Evolutionary conservation across 768 basidiomycete species (phyloP), one percentile per base, ranked within the genome.

Genomic region (Antrodiella citrinella): DNA sequence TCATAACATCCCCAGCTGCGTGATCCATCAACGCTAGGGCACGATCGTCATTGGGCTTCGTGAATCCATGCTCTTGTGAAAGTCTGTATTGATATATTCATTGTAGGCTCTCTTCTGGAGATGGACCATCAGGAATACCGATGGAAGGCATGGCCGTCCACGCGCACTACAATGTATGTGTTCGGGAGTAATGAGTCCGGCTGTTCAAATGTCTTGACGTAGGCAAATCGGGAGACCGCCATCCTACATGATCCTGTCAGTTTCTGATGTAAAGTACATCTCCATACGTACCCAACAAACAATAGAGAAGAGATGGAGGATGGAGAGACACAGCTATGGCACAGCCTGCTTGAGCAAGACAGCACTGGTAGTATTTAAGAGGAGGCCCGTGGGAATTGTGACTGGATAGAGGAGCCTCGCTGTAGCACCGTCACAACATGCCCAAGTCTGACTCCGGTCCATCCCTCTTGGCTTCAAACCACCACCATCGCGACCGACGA

Each of bases 101-200:
- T 19, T 13, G 2, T 12, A 24, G n/a, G 50, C 22, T 21, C 13
- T 10, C 24, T 47, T n/a, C n/a, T 2, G 43, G 24, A 22, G 21
- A 20, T n/a, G 7, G 41, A 58, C 72, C 49, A 15, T 35, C 30
- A 35, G 30, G 30, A 35, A 35, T 54, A 94, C 93, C 85, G 81
- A 69, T 97, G 94, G 62, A 99, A 99, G 0, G 86, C 81, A 58
- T 91, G 90, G 0, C 96, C 96, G 62, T 99, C 96, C 15, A 99
- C 64, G 1, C 96, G 82, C 48, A 92, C 76, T 20, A 98, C 71
- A 57, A 96, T 76, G 65, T 82, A 96, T 2, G 88, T 89, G 7
- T 78, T 82, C 0, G 87, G 94, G 0, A 98, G 70, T 2, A 98
- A 71, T 0, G 81, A 73, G 62, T 99, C 96, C 4, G 91, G 87